A percentile compares a stretch with the other conserved stretches of the same genome.
Conservation (phyloP, 2,329 filamentous ascomycete genomes). For the Berkeleyomyces rouxiae region DNA sequence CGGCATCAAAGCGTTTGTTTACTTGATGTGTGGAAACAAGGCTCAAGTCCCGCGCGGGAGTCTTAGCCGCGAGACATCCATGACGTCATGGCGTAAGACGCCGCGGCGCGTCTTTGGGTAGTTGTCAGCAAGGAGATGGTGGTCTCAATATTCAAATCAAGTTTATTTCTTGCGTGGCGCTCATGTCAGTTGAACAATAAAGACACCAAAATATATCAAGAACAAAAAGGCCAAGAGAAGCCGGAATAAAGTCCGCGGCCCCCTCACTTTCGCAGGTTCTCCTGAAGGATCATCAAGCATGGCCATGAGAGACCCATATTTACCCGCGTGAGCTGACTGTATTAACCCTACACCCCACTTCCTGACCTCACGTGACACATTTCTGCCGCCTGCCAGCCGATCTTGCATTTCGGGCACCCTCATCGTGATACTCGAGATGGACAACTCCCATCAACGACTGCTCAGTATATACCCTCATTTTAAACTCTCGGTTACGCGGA, state of each 20-base stretch:
- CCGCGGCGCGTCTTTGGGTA: no score
- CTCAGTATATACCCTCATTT: no score
- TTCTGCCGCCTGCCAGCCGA: not conserved
- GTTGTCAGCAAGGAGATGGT: no score
- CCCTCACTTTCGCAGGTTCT: not conserved
- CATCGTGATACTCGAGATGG: no score
- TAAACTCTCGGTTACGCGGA: not conserved
- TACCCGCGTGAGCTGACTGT: not conserved
- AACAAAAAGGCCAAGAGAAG: not conserved
- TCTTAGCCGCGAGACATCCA: not conserved
- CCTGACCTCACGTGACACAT: not conserved
- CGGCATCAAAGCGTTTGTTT: not conserved
- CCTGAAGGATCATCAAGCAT: not conserved
- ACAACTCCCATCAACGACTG: no score
- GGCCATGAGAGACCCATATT: not conserved
- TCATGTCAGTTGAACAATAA: no score
- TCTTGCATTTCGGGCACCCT: no score
- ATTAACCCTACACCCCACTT: not conserved
- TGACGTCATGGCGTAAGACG: not conserved
- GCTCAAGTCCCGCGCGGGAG: not conserved
- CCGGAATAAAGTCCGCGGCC: no score
- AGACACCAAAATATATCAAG: not conserved
- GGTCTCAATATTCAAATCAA: no score
- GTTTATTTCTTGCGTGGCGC: no score
- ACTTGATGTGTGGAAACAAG: not conserved